Evolutionary conservation across 331 rosid genomes (phyloP).

Genomic region (Pyrus hybrid): DNA sequence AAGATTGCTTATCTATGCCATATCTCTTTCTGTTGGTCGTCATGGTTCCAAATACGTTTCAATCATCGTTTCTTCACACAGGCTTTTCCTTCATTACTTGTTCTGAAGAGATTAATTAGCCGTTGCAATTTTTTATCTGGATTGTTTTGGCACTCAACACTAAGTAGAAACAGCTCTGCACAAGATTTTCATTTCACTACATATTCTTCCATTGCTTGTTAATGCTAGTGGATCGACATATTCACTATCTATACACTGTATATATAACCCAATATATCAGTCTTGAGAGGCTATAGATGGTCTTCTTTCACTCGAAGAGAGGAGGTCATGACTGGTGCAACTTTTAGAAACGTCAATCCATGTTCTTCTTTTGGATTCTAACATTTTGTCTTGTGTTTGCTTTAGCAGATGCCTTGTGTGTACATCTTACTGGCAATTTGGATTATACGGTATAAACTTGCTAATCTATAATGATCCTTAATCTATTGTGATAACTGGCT

Average conservation of each 20-base stretch:
- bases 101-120: neutral
- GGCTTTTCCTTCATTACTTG: too few species aligned
- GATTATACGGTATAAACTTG: neutral
- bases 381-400: neutral
- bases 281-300: neutral
- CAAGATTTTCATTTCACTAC: neutral
- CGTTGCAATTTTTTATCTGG: neutral
- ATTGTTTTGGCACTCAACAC: neutral
- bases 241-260: neutral
- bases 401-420: neutral
- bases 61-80: neutral
- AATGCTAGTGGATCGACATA: neutral
- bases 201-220: neutral
- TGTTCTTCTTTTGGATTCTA: neutral
- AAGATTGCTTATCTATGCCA: conserved; percentile 17
- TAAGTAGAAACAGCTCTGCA: neutral
- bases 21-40: conserved; percentile 13
- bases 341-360: neutral
- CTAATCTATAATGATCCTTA: neutral
- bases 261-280: neutral
- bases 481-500: neutral
- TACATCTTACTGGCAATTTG: neutral
- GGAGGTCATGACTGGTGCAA: neutral
- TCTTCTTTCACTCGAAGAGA: neutral
- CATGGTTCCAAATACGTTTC: neutral